These are phyloP conservation scores for Nicotiana otophora DNA, from an alignment of 257 asterid species.

Conservation along the genomic window DNA sequence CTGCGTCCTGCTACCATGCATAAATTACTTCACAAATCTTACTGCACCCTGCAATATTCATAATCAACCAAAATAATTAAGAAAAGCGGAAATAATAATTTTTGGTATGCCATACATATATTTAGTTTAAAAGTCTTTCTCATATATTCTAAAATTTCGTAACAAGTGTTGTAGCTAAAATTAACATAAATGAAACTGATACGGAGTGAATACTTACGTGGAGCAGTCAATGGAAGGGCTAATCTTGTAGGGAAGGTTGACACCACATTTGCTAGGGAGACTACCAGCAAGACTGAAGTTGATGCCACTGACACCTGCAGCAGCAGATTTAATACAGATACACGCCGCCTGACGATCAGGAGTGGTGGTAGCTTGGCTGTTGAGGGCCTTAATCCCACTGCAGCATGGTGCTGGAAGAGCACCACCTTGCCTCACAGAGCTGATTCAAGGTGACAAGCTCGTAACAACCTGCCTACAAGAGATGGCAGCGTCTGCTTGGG, in stretches of 20 bases:
- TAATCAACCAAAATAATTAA: neutral
- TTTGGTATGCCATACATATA: no score
- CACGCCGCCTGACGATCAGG: conserved; percentile 33
- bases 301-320: neutral
- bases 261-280: conserved; percentile 31
- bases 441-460: conserved; percentile 22
- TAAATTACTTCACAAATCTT: neutral
- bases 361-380: conserved; percentile 19
- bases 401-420: conserved; percentile 25
- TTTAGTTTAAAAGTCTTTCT: no score
- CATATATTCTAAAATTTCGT: no score
- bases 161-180: no score
- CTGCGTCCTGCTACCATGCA: neutral
- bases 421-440: conserved; percentile 11
- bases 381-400: conserved; percentile 13
- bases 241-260: conserved; percentile 38
- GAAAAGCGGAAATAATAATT: neutral
- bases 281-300: conserved; percentile 11
- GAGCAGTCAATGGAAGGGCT: conserved; percentile 38
- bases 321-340: conserved; percentile 20
- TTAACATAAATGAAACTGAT: no score
- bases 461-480: conserved; percentile 20
- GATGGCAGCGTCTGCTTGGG: conserved; percentile 25
- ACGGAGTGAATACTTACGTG: conserved; percentile 20
- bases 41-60: neutral